phyloP scores from a whole-genome alignment of 2,329 filamentous ascomycete genomes.

The Scolecobasidium constrictum region DNA sequence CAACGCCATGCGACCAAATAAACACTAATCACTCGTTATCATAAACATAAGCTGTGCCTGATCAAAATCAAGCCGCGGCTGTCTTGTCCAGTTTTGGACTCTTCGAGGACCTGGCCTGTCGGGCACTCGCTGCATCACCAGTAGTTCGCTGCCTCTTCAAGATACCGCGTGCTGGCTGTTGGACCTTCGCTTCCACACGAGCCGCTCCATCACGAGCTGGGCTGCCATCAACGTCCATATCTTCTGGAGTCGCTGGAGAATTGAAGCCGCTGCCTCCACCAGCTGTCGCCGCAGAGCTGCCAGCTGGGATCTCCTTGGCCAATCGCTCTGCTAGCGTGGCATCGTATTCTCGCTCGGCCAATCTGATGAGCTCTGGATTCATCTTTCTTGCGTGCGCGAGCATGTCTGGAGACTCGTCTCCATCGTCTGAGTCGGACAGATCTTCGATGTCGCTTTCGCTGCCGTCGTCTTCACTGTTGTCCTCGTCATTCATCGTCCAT shows the following conservation, averaged over 20 bases:
- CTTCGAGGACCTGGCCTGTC: background rate
- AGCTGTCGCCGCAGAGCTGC: slow-evolving; percentile 36
- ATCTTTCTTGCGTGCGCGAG: slow-evolving; percentile 32
- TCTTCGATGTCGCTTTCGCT: slow-evolving; percentile 11
- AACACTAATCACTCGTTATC: too few relatives aligned
- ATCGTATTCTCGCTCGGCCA: slow-evolving; percentile 36
- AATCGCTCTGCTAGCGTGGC: slow-evolving; percentile 35
- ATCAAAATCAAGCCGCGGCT: too few relatives aligned
- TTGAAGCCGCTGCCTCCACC: slow-evolving; percentile 38
- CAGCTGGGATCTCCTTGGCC: slow-evolving; percentile 37
- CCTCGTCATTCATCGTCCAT: background rate
- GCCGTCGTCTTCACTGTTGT: slow-evolving; percentile 1
- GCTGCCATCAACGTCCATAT: background rate
- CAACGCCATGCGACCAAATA: too few relatives aligned
- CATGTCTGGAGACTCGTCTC: slow-evolving; percentile 31
- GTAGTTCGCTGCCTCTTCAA: background rate
- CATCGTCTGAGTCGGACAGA: slow-evolving; percentile 21
- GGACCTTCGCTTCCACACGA: background rate
- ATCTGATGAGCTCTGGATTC: slow-evolving; percentile 29
- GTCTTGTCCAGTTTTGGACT: background rate
- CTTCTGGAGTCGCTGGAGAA: slow-evolving; percentile 20
- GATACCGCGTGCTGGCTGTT: background rate
- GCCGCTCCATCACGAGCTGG: background rate
- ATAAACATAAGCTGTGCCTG: too few relatives aligned
- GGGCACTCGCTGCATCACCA: background rate